Evolutionary conservation across 2,329 filamentous ascomycete species (phyloP).

Genomic region (Apiospora sp.): DNA sequence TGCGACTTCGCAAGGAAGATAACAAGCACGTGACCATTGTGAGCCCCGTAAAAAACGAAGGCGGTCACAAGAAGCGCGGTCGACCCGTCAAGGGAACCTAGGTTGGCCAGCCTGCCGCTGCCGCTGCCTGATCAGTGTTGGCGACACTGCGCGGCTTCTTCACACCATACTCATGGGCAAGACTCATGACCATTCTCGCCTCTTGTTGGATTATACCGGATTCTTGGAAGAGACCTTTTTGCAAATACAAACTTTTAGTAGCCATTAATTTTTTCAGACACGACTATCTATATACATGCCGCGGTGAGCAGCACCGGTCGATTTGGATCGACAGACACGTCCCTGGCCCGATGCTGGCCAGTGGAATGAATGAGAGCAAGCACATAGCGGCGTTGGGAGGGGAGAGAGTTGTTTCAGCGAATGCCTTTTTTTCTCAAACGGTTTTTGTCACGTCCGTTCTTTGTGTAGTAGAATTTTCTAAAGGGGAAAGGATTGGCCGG

Average conservation of each 20-base stretch:
- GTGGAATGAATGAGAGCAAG: background rate
- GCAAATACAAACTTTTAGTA: constrained; percentile 24
- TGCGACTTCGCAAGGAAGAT: constrained; percentile 63
- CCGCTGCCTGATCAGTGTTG: background rate
- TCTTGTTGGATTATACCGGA: constrained; percentile 24
- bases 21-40: constrained; percentile 65
- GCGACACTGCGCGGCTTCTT: background rate
- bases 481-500: background rate
- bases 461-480: constrained; percentile 2
- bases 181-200: constrained; percentile 15
- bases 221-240: constrained; percentile 23
- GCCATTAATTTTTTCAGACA: constrained; percentile 16
- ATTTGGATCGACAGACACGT: constrained; percentile 19
- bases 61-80: constrained; percentile 42
- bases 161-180: background rate
- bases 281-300: constrained; percentile 15
- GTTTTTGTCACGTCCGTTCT: background rate
- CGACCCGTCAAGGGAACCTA: constrained; percentile 24
- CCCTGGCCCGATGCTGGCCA: constrained; percentile 7
- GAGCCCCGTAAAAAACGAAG: constrained; percentile 55
- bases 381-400: constrained; percentile 19
- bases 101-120: background rate
- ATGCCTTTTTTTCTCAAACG: background rate
- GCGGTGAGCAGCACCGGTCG: constrained; percentile 14
- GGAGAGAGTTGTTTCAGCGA: constrained; percentile 6